Conservation (phyloP, 2,329 filamentous ascomycete species). For the Aureobasidium sp. region DNA sequence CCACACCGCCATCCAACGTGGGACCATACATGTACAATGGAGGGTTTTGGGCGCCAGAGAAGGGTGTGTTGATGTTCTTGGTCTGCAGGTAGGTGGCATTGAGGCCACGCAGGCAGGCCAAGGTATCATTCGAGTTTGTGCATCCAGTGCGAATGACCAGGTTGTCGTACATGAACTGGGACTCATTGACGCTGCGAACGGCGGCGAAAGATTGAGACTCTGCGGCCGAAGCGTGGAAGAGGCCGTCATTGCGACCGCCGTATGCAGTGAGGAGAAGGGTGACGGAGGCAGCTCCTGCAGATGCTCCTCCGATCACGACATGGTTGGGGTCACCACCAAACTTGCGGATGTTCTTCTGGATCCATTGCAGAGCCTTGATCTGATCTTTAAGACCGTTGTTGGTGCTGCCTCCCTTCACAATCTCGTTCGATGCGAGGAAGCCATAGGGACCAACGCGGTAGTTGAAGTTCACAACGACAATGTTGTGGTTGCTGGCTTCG, state of each 20-base stretch:
- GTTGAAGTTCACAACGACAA: slow-evolving; percentile 65
- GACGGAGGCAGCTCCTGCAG: slow-evolving; percentile 59
- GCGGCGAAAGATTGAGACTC: slow-evolving; percentile 46
- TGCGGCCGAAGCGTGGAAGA: slow-evolving; percentile 46
- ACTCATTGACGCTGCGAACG: slow-evolving; percentile 39
- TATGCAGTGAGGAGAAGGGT: slow-evolving; percentile 53
- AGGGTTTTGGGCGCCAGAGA: slow-evolving; percentile 33
- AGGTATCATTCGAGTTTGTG: slow-evolving; percentile 28
- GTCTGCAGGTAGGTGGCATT: slow-evolving; percentile 35
- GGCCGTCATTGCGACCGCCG: slow-evolving; percentile 36
- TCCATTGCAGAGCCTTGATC: slow-evolving; percentile 60
- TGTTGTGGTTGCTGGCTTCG: slow-evolving; percentile 47
- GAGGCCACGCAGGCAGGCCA: slow-evolving; percentile 42
- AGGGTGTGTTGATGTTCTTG: slow-evolving; percentile 37
- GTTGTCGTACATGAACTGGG: slow-evolving; percentile 44
- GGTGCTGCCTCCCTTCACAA: slow-evolving; percentile 41
- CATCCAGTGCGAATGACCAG: slow-evolving; percentile 43
- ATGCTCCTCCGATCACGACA: slow-evolving; percentile 60
- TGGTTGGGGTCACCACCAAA: slow-evolving; percentile 64
- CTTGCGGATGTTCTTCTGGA: slow-evolving; percentile 53
- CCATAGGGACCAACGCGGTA: slow-evolving; percentile 69
- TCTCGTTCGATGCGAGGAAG: slow-evolving; percentile 55
- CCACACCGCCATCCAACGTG: slow-evolving; percentile 42
- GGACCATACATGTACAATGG: slow-evolving; percentile 46
- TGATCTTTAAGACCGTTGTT: slow-evolving; percentile 68